Evolutionary conservation across 2,329 filamentous ascomycete species (phyloP).

Genomic region (Thielaviopsis populi): DNA sequence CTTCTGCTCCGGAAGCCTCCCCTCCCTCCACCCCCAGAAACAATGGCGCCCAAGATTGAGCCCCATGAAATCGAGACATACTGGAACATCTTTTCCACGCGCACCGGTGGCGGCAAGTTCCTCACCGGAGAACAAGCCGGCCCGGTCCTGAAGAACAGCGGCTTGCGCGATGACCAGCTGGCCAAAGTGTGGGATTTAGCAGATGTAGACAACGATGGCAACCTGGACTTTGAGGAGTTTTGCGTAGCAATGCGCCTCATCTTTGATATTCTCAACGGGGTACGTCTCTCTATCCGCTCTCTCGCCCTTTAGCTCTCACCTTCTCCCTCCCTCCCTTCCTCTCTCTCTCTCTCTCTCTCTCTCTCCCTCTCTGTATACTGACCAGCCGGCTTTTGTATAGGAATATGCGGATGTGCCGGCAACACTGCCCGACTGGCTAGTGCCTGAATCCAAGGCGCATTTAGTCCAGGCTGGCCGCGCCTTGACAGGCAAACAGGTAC

Average conservation of each 20-base stretch:
- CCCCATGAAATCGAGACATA: slow-evolving; percentile 48
- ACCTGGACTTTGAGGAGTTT: slow-evolving; percentile 98
- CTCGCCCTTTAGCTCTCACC: neutral
- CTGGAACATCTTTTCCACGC: slow-evolving; percentile 48
- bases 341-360: neutral
- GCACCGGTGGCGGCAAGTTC: slow-evolving; percentile 44
- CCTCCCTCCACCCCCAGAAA: slow-evolving; percentile 17
- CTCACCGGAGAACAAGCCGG: slow-evolving; percentile 47
- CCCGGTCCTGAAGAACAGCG: slow-evolving; percentile 48
- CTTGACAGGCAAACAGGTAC: slow-evolving; percentile 60
- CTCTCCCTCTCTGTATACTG: neutral
- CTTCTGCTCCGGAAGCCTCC: neutral
- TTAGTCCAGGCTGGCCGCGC: slow-evolving; percentile 72
- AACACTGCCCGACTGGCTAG: slow-evolving; percentile 82
- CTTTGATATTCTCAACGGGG: slow-evolving; percentile 91
- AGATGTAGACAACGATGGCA: slow-evolving; percentile 93
- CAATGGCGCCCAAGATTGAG: slow-evolving; percentile 47
- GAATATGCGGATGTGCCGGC: slow-evolving; percentile 82
- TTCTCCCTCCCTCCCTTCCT: neutral
- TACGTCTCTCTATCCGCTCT: slow-evolving; percentile 30
- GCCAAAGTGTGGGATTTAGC: slow-evolving; percentile 95
- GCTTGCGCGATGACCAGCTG: slow-evolving; percentile 58
- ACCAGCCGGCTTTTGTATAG: slow-evolving; percentile 28
- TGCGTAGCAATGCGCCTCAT: slow-evolving; percentile 97
- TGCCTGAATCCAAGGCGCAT: slow-evolving; percentile 88